These are phyloP conservation scores for Fistulifera pelliculosa DNA, from an alignment of 108 stramenopile species.

Conservation along the genomic window DNA sequence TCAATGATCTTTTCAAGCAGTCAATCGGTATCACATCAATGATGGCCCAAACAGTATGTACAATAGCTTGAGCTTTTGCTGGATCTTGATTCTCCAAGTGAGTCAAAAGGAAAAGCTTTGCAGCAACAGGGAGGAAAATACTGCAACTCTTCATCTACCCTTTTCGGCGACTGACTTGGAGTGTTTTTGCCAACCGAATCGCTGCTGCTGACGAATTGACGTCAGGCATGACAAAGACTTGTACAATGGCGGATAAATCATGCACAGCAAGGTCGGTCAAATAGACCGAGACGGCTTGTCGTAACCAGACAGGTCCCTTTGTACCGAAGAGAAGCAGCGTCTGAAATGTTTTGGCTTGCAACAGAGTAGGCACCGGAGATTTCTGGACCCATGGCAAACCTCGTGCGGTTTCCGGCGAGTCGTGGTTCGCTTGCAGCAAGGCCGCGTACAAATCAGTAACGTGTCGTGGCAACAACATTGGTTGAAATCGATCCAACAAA, in stretches of 20 bases:
- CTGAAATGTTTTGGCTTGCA: constrained; percentile 31
- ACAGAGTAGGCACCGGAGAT: constrained; percentile 1
- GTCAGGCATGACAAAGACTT: constrained; percentile 60
- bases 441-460: constrained; percentile 62
- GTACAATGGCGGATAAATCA: constrained; percentile 52
- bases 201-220: constrained; percentile 38
- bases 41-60: constrained; percentile 38
- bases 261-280: constrained; percentile 46
- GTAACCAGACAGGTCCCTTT: constrained; percentile 50
- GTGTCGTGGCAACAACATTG: constrained; percentile 82
- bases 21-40: constrained; percentile 23
- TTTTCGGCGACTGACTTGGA: constrained; percentile 1
- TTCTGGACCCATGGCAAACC: background rate
- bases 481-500: constrained; percentile 79
- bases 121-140: constrained; percentile 6
- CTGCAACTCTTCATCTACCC: constrained; percentile 1
- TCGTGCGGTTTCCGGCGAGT: constrained; percentile 10
- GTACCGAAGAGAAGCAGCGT: constrained; percentile 31
- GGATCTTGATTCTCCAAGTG: background rate
- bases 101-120: too few species aligned
- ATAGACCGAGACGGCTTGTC: constrained; percentile 36
- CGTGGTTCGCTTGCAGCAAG: constrained; percentile 42
- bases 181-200: constrained; percentile 37
- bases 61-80: constrained; percentile 6
- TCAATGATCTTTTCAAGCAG: background rate